Conservation (phyloP, 805 yeast species). For the Wickerhamiella kurtzmanii region DNA sequence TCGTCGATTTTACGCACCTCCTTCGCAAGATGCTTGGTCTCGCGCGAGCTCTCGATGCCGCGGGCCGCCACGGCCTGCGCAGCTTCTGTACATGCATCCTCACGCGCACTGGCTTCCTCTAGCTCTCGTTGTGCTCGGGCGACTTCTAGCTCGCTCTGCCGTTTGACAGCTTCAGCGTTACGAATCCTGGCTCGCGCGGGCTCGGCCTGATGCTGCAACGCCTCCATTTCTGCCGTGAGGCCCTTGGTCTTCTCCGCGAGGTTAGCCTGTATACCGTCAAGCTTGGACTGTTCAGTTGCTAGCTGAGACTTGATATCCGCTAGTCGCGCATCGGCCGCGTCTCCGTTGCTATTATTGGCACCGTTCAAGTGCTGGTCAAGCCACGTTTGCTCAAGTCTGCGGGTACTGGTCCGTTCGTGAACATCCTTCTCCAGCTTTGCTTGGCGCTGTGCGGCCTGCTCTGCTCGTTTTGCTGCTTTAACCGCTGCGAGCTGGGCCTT, state of each 20-base stretch:
- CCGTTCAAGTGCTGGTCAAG: slow-evolving; percentile 30
- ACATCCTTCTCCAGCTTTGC: slow-evolving; percentile 12
- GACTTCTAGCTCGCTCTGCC: slow-evolving; percentile 48
- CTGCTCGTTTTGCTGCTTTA: slow-evolving; percentile 61
- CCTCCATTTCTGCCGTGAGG: slow-evolving; percentile 51
- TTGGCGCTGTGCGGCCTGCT: slow-evolving; percentile 43
- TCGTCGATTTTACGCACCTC: slow-evolving; percentile 34
- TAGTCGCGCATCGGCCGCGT: neutral
- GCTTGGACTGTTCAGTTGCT: slow-evolving; percentile 22
- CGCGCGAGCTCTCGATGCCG: slow-evolving; percentile 27
- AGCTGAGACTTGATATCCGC: neutral
- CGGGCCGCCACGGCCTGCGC: slow-evolving; percentile 28
- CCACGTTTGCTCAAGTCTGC: slow-evolving; percentile 23
- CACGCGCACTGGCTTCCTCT: slow-evolving; percentile 41
- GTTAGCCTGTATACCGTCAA: slow-evolving; percentile 50
- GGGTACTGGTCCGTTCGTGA: slow-evolving; percentile 32
- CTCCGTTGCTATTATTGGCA: slow-evolving; percentile 29
- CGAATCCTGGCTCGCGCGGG: slow-evolving; percentile 65
- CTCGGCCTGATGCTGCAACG: slow-evolving; percentile 50
- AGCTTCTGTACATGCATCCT: slow-evolving; percentile 29
- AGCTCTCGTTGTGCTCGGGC: slow-evolving; percentile 53
- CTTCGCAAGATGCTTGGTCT: slow-evolving; percentile 23
- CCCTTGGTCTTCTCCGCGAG: slow-evolving; percentile 63
- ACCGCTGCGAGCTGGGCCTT: slow-evolving; percentile 46
- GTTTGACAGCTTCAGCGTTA: slow-evolving; percentile 33